Evolutionary conservation across 106 monocot species (phyloP).

Genomic region (Acanthochlamys bracteata): DNA sequence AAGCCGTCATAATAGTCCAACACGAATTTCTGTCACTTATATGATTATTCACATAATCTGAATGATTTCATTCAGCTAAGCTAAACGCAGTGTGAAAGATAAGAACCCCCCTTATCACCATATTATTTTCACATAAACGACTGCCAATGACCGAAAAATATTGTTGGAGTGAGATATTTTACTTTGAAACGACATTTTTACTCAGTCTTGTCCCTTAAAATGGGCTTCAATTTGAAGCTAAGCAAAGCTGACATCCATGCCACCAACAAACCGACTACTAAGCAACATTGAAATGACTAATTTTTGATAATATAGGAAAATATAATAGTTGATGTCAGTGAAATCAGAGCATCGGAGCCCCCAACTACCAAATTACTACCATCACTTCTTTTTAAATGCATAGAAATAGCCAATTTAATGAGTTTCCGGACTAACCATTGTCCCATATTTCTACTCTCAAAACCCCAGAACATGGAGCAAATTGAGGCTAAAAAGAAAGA

Average conservation of each 20-base stretch:
- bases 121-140: neutral
- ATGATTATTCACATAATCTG: no score
- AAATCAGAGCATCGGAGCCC: neutral
- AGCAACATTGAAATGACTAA: neutral
- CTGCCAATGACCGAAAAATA: neutral
- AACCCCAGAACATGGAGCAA: constrained; percentile 9
- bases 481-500: neutral
- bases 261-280: neutral
- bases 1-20: no score
- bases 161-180: neutral
- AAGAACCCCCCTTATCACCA: neutral
- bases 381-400: constrained; percentile 1
- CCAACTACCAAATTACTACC: neutral
- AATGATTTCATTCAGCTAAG: no score
- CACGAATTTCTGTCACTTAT: no score
- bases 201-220: neutral
- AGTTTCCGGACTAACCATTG: constrained; percentile 4
- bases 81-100: no score
- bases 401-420: constrained; percentile 17
- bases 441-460: constrained; percentile 1
- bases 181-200: neutral
- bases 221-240: neutral
- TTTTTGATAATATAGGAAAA: neutral
- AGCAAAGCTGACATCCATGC: neutral
- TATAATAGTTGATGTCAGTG: neutral